phyloP scores from a whole-genome alignment of 2,329 filamentous ascomycete species.

The Apiospora kogelbergensis region DNA sequence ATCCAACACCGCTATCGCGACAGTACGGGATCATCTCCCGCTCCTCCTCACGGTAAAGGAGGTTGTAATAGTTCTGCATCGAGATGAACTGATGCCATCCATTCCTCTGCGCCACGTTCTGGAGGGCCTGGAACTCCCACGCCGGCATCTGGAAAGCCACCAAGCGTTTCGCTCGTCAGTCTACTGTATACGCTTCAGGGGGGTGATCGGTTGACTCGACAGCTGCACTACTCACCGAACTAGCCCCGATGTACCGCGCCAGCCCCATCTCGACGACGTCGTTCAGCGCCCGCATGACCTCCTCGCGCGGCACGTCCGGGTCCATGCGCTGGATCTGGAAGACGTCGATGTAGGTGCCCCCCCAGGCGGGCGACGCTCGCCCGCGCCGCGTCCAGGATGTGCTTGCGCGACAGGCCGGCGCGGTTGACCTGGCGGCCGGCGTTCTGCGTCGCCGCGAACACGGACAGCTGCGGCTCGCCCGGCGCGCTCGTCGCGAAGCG shows the following conservation, averaged over 20 bases:
- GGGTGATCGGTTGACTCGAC: neutral
- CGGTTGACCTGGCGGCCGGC: slow-evolving; percentile 42
- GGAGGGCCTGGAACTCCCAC: slow-evolving; percentile 49
- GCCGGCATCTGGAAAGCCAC: slow-evolving; percentile 38
- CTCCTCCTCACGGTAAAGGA: slow-evolving; percentile 59
- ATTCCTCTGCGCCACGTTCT: slow-evolving; percentile 50
- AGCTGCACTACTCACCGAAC: slow-evolving; percentile 10
- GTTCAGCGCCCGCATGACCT: slow-evolving; percentile 61
- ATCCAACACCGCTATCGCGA: slow-evolving; percentile 41
- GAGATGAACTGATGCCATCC: slow-evolving; percentile 57
- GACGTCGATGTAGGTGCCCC: slow-evolving; percentile 54
- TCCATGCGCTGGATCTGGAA: slow-evolving; percentile 63
- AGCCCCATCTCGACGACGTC: slow-evolving; percentile 58
- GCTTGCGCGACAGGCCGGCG: slow-evolving; percentile 59
- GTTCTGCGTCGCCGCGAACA: slow-evolving; percentile 27
- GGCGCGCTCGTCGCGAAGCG: slow-evolving; percentile 12
- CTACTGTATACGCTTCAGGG: neutral
- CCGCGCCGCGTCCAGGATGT: slow-evolving; percentile 66
- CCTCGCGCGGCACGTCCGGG: slow-evolving; percentile 48
- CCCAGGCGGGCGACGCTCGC: slow-evolving; percentile 53
- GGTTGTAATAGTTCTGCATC: slow-evolving; percentile 58
- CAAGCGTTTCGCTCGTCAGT: neutral
- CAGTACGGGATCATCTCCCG: slow-evolving; percentile 43
- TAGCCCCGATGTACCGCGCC: slow-evolving; percentile 48
- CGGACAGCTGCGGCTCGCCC: slow-evolving; percentile 1